Conservation (phyloP, 2,329 filamentous ascomycete species). For the Thyridium curvatum region DNA sequence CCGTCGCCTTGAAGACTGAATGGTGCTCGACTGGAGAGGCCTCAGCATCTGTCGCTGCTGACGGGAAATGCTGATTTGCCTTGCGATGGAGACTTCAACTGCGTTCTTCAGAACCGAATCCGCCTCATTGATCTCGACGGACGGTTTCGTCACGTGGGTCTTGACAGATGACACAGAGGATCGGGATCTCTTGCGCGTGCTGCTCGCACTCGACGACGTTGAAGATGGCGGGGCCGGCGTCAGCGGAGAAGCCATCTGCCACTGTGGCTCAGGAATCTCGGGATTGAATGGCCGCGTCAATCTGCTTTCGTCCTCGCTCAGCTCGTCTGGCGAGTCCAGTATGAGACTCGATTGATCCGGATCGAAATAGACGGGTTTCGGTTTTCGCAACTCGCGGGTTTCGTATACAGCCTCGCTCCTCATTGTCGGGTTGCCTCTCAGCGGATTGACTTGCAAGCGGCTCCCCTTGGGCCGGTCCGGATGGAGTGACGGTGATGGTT, state of each 20-base stretch:
- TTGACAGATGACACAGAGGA: constrained; percentile 24
- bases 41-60: constrained; percentile 54
- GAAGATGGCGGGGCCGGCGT: constrained; percentile 24
- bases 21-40: constrained; percentile 35
- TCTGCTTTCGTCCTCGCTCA: constrained; percentile 11
- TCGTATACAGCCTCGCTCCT: constrained; percentile 9
- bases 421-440: constrained; percentile 11
- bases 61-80: constrained; percentile 60
- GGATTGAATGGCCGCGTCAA: constrained; percentile 23
- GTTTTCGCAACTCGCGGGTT: not conserved
- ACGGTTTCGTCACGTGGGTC: constrained; percentile 24
- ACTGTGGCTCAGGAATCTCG: constrained; percentile 33
- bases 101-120: constrained; percentile 43
- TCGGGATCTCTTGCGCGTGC: constrained; percentile 7
- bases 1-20: not conserved
- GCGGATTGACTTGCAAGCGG: constrained; percentile 9
- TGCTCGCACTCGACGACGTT: constrained; percentile 12
- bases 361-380: constrained; percentile 18
- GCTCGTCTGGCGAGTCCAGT: constrained; percentile 33
- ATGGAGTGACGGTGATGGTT: constrained; percentile 8
- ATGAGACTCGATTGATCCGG: constrained; percentile 27
- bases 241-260: constrained; percentile 40
- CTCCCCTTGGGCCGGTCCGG: not conserved
- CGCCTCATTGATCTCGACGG: constrained; percentile 28
- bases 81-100: constrained; percentile 60